phyloP scores from a whole-genome alignment of 345 rosid genomes.

The Melastoma malabathricum region DNA sequence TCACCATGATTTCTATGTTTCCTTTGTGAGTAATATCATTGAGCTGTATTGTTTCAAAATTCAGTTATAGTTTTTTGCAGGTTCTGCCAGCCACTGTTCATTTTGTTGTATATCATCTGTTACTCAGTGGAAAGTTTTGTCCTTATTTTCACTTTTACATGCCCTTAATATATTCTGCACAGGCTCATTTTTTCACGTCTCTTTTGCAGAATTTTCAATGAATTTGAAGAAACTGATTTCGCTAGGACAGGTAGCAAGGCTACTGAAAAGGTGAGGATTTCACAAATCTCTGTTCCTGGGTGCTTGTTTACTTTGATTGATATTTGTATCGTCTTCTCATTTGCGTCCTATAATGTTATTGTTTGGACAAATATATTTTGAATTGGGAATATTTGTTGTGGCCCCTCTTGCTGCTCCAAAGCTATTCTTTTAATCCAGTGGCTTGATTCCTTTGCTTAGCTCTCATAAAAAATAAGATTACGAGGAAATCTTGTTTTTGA shows the following conservation, averaged over 20 bases:
- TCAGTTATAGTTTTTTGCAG: too few species aligned
- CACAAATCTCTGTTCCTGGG: neutral
- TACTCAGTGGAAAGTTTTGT: too few species aligned
- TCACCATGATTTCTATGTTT: too few species aligned
- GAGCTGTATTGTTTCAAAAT: too few species aligned
- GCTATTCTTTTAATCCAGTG: neutral
- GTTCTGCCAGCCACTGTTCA: too few species aligned
- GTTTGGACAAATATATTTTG: neutral
- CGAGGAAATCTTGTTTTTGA: neutral
- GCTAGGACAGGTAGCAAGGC: conserved; percentile 78
- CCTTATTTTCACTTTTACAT: too few species aligned
- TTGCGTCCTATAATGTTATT: neutral
- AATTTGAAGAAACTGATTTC: conserved; percentile 71
- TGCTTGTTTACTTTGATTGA: neutral
- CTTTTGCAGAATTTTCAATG: conserved; percentile 53
- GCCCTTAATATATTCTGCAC: too few species aligned
- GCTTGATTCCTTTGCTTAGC: neutral
- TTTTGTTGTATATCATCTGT: too few species aligned
- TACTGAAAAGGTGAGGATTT: conserved; percentile 42
- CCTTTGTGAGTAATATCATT: too few species aligned
- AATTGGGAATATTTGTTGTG: neutral
- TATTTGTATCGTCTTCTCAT: neutral
- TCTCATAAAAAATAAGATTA: neutral
- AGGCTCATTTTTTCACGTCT: neutral
- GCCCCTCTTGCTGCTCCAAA: neutral